Base-by-base conservation (phyloP, 192 early-diverging fungal genomes). In the Coemansia sp. region DNA sequence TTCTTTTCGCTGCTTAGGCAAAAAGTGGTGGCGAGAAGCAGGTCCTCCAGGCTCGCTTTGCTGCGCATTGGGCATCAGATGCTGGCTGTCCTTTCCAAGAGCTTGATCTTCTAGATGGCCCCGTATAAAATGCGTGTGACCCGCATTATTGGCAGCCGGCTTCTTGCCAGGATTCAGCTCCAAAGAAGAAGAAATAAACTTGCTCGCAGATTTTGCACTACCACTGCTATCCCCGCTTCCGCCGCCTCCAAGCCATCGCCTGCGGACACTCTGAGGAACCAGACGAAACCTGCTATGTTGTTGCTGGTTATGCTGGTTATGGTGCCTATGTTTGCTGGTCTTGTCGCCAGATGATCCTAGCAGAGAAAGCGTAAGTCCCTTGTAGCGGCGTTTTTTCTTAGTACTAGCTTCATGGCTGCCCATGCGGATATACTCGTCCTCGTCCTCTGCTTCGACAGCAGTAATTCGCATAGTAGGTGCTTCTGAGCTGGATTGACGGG, bases 361-460 rank as follows among this genome's bases (percentile, higher is more conserved):
- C 66, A 79, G 49, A 20, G 60, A 60, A 38, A 71, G 76, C n/a
- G 62, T 74, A 57, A 75, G 67, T 14, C 64, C 56, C 52, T 60
- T 65, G 52, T 80, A 80, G 4, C 67, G 57, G 45, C 61, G 72
- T 45, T 64, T 75, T 66, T 75, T 81, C 48, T 72, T 81, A 33
- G 60, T 69, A 54, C 66, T 72, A 31, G 65, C 73, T 28, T 34
- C 63, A 7, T 68, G 66, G 56, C 56, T 51, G 4, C 48, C 63
- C 69, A 75, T 72, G 30, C 58, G 52, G 50, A 75, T 72, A 36
- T 75, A 80, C 66, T 72, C 78, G 28, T 81, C 66, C 17, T 55
- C 57, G 63, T 81, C 78, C n/a, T 75, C 78, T 31, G 78, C 78
- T 40, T 75, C 78, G 33, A 81, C 73, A 12, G 78, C 78, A 10